A percentile compares a stretch with the other conserved stretches of the same genome.
These are phyloP conservation scores for Salix purpurea DNA, from an alignment of 345 rosid genomes.

Conservation along the genomic window DNA sequence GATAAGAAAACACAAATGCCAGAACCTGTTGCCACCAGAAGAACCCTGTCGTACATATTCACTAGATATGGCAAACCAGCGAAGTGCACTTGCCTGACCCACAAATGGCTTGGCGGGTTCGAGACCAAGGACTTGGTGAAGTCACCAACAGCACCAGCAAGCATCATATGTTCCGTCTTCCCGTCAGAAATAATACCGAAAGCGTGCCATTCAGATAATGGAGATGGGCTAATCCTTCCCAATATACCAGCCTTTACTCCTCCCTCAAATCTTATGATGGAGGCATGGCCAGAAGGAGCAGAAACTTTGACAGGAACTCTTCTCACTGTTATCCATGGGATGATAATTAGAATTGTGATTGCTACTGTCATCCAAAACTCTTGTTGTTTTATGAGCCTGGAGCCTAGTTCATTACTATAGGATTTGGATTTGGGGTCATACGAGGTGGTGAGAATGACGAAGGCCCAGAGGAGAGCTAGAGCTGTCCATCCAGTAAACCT, in stretches of 20 bases:
- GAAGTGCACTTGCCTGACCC: slow-evolving; percentile 75
- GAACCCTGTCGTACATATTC: slow-evolving; percentile 67
- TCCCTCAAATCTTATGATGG: slow-evolving; percentile 62
- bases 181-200: slow-evolving; percentile 77
- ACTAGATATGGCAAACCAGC: slow-evolving; percentile 74
- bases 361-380: slow-evolving; percentile 76
- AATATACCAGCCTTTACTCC: slow-evolving; percentile 69
- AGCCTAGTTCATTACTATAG: slow-evolving; percentile 41
- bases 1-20: slow-evolving; percentile 84
- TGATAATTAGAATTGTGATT: slow-evolving; percentile 48
- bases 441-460: slow-evolving; percentile 47
- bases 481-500: slow-evolving; percentile 74
- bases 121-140: slow-evolving; percentile 62
- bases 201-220: slow-evolving; percentile 89
- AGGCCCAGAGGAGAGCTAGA: slow-evolving; percentile 66
- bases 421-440: slow-evolving; percentile 58
- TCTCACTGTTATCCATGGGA: slow-evolving; percentile 75
- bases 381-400: slow-evolving; percentile 42
- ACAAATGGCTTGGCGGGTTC: slow-evolving; percentile 65
- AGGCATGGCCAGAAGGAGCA: slow-evolving; percentile 70
- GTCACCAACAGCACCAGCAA: slow-evolving; percentile 87
- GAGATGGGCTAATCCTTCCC: slow-evolving; percentile 90
- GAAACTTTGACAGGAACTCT: slow-evolving; percentile 51
- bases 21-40: slow-evolving; percentile 79
- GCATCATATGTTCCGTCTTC: slow-evolving; percentile 78